A percentile compares a stretch with the other conserved stretches of the same genome.
Evolutionary conservation across 2,329 filamentous ascomycete genomes (phyloP).

Genomic region (Verticillium isaacii): DNA sequence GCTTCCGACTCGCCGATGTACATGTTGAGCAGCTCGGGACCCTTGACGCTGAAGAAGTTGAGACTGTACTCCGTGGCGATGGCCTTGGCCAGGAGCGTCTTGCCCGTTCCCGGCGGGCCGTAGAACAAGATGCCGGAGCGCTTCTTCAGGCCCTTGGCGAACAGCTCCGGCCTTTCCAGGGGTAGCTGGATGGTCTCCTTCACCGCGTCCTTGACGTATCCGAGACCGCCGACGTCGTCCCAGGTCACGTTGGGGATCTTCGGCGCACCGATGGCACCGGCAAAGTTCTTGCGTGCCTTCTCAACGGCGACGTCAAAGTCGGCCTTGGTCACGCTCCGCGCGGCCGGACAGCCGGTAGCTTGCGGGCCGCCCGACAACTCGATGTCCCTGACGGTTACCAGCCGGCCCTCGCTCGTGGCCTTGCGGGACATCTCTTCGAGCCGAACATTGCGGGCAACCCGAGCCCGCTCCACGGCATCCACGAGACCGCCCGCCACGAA

Average conservation of each 20-base stretch:
- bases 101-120: constrained; percentile 84
- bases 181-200: constrained; percentile 95
- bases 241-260: constrained; percentile 97
- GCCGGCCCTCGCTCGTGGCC: constrained; percentile 27
- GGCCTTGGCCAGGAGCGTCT: constrained; percentile 87
- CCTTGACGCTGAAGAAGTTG: constrained; percentile 93
- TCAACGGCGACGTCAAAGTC: constrained; percentile 95
- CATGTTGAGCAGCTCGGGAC: constrained; percentile 89
- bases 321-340: constrained; percentile 70
- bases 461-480: constrained; percentile 87
- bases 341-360: constrained; percentile 76
- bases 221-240: constrained; percentile 91
- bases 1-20: constrained; percentile 94
- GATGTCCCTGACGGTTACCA: constrained; percentile 73
- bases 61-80: constrained; percentile 91
- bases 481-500: constrained; percentile 91
- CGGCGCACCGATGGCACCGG: constrained; percentile 91
- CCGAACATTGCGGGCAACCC: constrained; percentile 70
- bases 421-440: constrained; percentile 65
- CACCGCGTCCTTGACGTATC: constrained; percentile 94
- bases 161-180: constrained; percentile 84
- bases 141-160: constrained; percentile 98
- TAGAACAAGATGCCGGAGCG: constrained; percentile 85
- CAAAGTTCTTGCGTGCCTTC: constrained; percentile 94
- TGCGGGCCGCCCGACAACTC: constrained; percentile 81